Evolutionary conservation across 805 yeast genomes (phyloP).

Genomic region (Nakazawaea wyomingensis): DNA sequence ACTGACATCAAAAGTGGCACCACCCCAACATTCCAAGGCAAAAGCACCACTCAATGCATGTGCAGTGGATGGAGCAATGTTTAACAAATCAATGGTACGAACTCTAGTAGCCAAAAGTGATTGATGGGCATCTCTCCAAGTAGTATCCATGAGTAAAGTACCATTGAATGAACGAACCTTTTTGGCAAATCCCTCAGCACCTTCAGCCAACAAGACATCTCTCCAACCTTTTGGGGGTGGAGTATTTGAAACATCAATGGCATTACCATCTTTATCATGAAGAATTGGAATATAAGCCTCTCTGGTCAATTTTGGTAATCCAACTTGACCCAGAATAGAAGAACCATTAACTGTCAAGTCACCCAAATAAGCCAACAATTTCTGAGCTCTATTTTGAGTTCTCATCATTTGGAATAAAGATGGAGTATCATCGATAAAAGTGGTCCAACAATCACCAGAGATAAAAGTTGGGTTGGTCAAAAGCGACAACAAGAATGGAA

Average conservation of each 20-base stretch:
- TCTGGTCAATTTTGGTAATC: conserved; percentile 74
- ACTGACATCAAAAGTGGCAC: conserved; percentile 98
- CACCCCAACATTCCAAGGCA: conserved; percentile 99
- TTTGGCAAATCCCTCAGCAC: conserved; percentile 87
- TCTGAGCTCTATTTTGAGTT: conserved; percentile 96
- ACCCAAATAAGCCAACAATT: conserved; percentile 83
- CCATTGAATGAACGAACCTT: conserved; percentile 82
- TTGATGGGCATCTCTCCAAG: conserved; percentile 99
- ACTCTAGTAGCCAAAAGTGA: conserved; percentile 95
- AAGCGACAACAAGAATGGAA: conserved; percentile 89
- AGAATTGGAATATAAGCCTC: conserved; percentile 75
- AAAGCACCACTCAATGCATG: conserved; percentile 86
- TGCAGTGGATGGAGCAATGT: conserved; percentile 92
- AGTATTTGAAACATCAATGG: conserved; percentile 49
- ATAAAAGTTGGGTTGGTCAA: conserved; percentile 88
- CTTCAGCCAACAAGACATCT: conserved; percentile 74
- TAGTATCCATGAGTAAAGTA: conserved; percentile 92
- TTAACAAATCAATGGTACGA: conserved; percentile 84
- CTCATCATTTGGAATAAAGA: conserved; percentile 88
- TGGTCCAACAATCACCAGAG: conserved; percentile 91
- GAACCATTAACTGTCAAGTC: conserved; percentile 96
- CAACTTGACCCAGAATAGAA: conserved; percentile 92
- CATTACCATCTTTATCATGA: conserved; percentile 55
- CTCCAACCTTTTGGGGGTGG: conserved; percentile 86
- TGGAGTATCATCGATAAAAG: conserved; percentile 98